Percentiles rank a stretch among this genome's conserved stretches.
phyloP scores from a whole-genome alignment of 139 green algal species.

The Auxenochlorella protothecoides region DNA sequence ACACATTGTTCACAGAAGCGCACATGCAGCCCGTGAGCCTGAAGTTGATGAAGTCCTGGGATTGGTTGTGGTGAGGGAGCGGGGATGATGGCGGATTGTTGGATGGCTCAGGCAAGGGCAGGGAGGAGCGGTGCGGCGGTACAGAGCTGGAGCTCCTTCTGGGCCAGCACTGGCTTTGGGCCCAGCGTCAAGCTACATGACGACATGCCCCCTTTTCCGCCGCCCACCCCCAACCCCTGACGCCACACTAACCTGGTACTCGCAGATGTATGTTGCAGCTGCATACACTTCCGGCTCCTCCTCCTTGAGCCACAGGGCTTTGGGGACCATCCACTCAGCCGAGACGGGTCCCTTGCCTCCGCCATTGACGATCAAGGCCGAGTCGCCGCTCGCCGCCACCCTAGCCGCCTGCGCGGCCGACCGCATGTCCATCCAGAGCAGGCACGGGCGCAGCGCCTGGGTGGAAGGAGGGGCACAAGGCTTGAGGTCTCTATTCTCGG shows the following conservation, averaged over 20 bases:
- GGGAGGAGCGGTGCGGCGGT: no score
- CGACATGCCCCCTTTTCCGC: neutral
- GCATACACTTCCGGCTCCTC: slow-evolving; percentile 43
- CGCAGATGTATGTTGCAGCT: slow-evolving; percentile 42
- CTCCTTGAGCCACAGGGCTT: slow-evolving; percentile 36
- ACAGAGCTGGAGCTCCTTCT: no score
- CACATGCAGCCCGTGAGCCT: slow-evolving; percentile 56
- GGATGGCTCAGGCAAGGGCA: no score
- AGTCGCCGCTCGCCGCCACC: slow-evolving; percentile 40
- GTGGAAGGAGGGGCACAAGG: neutral
- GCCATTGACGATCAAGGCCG: slow-evolving; percentile 58
- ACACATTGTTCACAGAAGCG: slow-evolving; percentile 53
- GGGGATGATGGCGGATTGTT: neutral
- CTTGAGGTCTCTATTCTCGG: no score
- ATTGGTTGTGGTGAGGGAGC: neutral
- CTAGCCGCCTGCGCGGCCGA: slow-evolving; percentile 40
- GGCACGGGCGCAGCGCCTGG: slow-evolving; percentile 43
- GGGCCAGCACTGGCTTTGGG: no score
- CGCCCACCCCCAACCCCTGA: neutral
- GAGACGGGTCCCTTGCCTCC: slow-evolving; percentile 53
- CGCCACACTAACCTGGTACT: slow-evolving; percentile 45
- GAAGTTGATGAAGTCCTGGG: slow-evolving; percentile 61
- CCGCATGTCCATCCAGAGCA: slow-evolving; percentile 79
- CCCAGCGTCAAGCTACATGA: neutral
- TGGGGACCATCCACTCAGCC: slow-evolving; percentile 74